Percentiles rank a stretch among this genome's conserved stretches.
Evolutionary conservation across 768 basidiomycete genomes (phyloP).

Genomic region (Tricholoma saponaceum): DNA sequence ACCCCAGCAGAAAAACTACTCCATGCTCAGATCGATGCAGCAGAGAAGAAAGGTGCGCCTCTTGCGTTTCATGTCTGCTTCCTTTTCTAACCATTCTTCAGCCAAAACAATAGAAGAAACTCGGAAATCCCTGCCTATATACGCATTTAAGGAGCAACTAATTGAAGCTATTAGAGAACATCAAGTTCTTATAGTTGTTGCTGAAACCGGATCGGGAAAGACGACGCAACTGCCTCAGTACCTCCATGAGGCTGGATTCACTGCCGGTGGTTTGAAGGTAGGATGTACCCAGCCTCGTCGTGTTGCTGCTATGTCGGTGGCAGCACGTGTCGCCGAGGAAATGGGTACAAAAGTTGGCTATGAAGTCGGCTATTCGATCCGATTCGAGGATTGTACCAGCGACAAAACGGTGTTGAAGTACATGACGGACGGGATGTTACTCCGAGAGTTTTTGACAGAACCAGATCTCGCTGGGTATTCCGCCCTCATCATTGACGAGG

Average conservation of each 20-base stretch:
- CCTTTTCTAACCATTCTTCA: constrained; percentile 22
- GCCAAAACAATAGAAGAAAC: constrained; percentile 91
- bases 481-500: constrained; percentile 96
- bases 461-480: constrained; percentile 95
- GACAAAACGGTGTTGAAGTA: constrained; percentile 99
- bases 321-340: constrained; percentile 98
- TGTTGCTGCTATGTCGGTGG: constrained; percentile 99
- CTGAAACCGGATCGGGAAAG: constrained; percentile 98
- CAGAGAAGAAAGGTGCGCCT: constrained; percentile 78
- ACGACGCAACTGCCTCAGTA: constrained; percentile 99
- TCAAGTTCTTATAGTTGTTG: constrained; percentile 95
- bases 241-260: constrained; percentile 96
- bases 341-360: constrained; percentile 97
- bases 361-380: constrained; percentile 99
- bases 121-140: constrained; percentile 91
- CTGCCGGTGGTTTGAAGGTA: constrained; percentile 79
- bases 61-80: neutral
- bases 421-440: constrained; percentile 99
- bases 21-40: constrained; percentile 85
- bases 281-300: constrained; percentile 98
- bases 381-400: constrained; percentile 99
- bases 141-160: constrained; percentile 80
- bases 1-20: constrained; percentile 83
- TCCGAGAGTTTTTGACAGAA: constrained; percentile 96
- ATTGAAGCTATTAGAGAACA: constrained; percentile 86